These are phyloP conservation scores for Heliocybe sulcata DNA, from an alignment of 1,284 basidiomycete species.

Conservation along the genomic window DNA sequence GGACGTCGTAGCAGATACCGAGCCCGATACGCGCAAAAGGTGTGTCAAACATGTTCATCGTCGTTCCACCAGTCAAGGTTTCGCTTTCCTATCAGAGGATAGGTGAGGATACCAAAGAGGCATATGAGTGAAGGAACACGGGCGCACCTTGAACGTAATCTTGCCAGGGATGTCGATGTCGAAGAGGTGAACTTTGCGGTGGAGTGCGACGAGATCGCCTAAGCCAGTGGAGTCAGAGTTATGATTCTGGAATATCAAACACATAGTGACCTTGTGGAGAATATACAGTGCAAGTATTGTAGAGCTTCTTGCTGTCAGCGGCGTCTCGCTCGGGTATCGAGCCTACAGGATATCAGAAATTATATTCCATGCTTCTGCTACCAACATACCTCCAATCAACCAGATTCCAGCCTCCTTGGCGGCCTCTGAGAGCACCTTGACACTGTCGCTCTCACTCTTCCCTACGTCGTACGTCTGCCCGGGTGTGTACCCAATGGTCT, in stretches of 20 bases:
- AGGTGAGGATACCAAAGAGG: not conserved
- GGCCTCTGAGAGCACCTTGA: constrained; percentile 75
- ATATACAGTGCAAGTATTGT: constrained; percentile 91
- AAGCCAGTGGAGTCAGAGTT: constrained; percentile 1
- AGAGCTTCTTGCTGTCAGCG: constrained; percentile 57
- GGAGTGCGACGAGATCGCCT: constrained; percentile 83
- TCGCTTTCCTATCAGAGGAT: constrained; percentile 76
- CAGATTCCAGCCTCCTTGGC: constrained; percentile 82
- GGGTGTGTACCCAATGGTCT: constrained; percentile 60
- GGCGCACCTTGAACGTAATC: constrained; percentile 87
- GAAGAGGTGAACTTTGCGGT: constrained; percentile 95
- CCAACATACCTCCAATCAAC: constrained; percentile 79
- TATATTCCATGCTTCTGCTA: too few species aligned
- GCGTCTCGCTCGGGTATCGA: constrained; percentile 83
- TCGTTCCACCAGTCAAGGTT: constrained; percentile 77
- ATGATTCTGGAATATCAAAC: not conserved
- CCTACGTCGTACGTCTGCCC: constrained; percentile 51
- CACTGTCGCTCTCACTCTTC: constrained; percentile 65
- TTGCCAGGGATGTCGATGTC: constrained; percentile 98
- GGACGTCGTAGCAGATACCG: constrained; percentile 88
- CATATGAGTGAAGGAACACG: not conserved
- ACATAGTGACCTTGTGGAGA: constrained; percentile 65
- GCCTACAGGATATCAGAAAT: constrained; percentile 35
- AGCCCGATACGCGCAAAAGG: constrained; percentile 87
- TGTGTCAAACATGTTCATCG: constrained; percentile 83